Percentiles rank a stretch among this genome's conserved stretches.
phyloP scores from a whole-genome alignment of 108 stramenopile species.

The Schizochytrium sp. region DNA sequence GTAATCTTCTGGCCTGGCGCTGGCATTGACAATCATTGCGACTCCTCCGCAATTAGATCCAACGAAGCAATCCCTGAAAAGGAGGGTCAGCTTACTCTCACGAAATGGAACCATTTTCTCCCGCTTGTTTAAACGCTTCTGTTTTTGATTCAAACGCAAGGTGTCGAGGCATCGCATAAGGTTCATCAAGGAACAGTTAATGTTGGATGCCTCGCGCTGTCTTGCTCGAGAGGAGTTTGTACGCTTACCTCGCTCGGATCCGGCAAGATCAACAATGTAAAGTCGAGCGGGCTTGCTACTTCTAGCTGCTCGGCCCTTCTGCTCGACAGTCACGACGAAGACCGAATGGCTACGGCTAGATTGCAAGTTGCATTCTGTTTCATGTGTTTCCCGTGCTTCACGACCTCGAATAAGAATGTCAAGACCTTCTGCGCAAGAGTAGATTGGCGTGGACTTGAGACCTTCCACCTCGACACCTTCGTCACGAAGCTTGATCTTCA shows the following conservation, averaged over 20 bases:
- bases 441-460: conserved; percentile 50
- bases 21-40: conserved; percentile 92
- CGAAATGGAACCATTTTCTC: conserved; percentile 88
- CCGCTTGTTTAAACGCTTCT: conserved; percentile 52
- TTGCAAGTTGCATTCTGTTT: conserved; percentile 87
- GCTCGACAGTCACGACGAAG: conserved; percentile 63
- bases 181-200: conserved; percentile 96
- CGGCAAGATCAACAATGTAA: conserved; percentile 97
- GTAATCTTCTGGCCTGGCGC: conserved; percentile 85
- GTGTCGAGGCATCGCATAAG: conserved; percentile 93
- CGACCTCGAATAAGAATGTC: conserved; percentile 65
- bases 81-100: conserved; percentile 94
- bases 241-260: conserved; percentile 90
- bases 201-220: conserved; percentile 91
- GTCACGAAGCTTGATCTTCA: conserved; percentile 81
- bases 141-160: conserved; percentile 80
- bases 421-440: conserved; percentile 53
- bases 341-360: conserved; percentile 93
- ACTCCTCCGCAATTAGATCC: conserved; percentile 71
- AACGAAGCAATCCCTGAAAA: conserved; percentile 93
- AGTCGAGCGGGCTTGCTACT: conserved; percentile 63
- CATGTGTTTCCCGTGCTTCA: conserved; percentile 65
- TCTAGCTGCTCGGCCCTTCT: neutral
- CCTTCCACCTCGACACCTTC: conserved; percentile 61
- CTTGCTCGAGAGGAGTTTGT: conserved; percentile 81